phyloP scores from a whole-genome alignment of 345 rosid species.

The Carallia pectinifolia region DNA sequence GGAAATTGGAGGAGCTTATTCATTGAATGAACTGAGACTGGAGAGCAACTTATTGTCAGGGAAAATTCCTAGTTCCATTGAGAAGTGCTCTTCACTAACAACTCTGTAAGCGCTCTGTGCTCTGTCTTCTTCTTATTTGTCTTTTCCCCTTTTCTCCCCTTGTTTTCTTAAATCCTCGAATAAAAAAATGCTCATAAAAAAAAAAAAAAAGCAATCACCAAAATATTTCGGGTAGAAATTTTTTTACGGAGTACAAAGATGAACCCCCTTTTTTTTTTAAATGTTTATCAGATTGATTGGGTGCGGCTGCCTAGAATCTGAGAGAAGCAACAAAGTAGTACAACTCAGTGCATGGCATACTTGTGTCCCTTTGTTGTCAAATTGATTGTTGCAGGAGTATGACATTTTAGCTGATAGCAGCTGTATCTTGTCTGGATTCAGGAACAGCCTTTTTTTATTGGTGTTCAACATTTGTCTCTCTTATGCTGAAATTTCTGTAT shows the following conservation, averaged over 20 bases:
- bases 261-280: not conserved
- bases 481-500: not conserved
- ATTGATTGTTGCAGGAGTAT: not conserved
- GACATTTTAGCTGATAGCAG: not conserved
- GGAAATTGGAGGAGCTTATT: conserved; percentile 65
- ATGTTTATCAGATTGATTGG: not conserved
- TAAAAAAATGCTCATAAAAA: too few species aligned
- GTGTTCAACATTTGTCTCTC: not conserved
- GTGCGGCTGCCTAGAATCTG: not conserved
- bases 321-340: not conserved
- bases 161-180: conserved; percentile 7
- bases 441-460: not conserved
- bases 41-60: conserved; percentile 58
- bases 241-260: not conserved
- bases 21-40: conserved; percentile 67
- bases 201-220: too few species aligned
- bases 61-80: conserved; percentile 61
- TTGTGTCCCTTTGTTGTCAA: not conserved
- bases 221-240: not conserved
- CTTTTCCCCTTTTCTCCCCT: conserved; percentile 4
- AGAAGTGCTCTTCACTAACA: conserved; percentile 51
- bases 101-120: conserved; percentile 58
- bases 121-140: not conserved
- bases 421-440: not conserved
- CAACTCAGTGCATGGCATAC: too few species aligned